These are phyloP conservation scores for Cercospora berteroae DNA, from an alignment of 2,329 filamentous ascomycete species.

Conservation along the genomic window DNA sequence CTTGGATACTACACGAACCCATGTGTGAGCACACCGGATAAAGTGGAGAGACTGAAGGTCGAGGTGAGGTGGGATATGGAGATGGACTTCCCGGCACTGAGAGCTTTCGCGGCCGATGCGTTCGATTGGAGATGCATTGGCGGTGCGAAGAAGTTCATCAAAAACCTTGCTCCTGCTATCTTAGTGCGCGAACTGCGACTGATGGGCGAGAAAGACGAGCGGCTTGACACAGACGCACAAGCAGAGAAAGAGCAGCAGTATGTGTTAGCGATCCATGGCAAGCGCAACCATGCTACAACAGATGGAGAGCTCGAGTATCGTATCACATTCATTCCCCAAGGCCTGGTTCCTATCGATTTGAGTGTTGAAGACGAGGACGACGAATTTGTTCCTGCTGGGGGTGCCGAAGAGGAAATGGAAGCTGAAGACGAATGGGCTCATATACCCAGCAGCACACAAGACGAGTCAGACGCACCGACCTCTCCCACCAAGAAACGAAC, in stretches of 20 bases:
- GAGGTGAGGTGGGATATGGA: constrained; percentile 61
- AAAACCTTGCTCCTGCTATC: constrained; percentile 73
- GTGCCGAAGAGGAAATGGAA: constrained; percentile 39
- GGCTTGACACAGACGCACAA: constrained; percentile 38
- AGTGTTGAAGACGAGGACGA: constrained; percentile 68
- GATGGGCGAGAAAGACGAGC: constrained; percentile 29
- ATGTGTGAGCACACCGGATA: constrained; percentile 65
- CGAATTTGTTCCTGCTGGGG: constrained; percentile 40
- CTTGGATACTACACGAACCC: constrained; percentile 86
- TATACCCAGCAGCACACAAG: constrained; percentile 22
- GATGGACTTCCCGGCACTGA: constrained; percentile 65
- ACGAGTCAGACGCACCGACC: constrained; percentile 36
- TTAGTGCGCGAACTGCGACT: constrained; percentile 59
- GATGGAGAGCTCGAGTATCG: constrained; percentile 76
- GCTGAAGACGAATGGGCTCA: constrained; percentile 29
- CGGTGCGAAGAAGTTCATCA: constrained; percentile 81
- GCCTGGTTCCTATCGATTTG: constrained; percentile 76
- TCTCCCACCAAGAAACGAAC: constrained; percentile 47
- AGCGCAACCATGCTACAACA: constrained; percentile 68
- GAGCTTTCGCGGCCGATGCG: constrained; percentile 71
- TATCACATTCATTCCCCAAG: constrained; percentile 71
- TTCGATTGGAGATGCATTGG: constrained; percentile 81
- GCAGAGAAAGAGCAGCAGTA: constrained; percentile 53
- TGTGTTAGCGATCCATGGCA: constrained; percentile 65
- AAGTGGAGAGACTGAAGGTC: constrained; percentile 55